Evolutionary conservation across 352 stramenopile genomes (phyloP).

Genomic region (Globisporangium carolinianum): DNA sequence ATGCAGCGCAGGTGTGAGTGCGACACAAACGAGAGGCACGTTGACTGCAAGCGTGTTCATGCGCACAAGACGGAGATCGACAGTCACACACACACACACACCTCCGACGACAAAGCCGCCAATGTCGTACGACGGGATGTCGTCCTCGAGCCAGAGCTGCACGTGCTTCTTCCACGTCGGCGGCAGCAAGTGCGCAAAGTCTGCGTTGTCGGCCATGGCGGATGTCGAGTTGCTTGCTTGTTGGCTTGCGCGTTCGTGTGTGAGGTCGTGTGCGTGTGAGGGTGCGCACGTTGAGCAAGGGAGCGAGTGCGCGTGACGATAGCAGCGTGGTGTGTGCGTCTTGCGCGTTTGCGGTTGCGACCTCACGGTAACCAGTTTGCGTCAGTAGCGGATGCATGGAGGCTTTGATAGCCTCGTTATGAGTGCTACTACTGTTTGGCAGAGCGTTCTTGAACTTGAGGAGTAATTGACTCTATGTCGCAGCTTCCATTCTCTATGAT

Average conservation of each 20-base stretch:
- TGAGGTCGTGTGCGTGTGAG: background rate
- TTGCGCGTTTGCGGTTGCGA: background rate
- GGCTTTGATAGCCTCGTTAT: no score
- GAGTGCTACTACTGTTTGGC: background rate
- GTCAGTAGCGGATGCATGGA: no score
- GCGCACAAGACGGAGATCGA: background rate
- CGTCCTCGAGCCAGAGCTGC: slow-evolving; percentile 93
- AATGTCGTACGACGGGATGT: slow-evolving; percentile 96
- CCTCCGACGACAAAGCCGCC: slow-evolving; percentile 96
- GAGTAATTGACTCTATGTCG: no score
- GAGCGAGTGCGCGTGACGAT: background rate
- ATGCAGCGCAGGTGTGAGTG: slow-evolving; percentile 1
- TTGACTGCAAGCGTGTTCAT: no score
- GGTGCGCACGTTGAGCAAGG: background rate
- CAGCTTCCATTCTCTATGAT: no score
- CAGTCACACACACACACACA: slow-evolving; percentile 7
- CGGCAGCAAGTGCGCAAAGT: slow-evolving; percentile 63
- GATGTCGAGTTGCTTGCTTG: background rate
- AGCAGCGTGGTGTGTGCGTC: background rate
- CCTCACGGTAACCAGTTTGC: no score
- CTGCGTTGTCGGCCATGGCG: slow-evolving; percentile 16
- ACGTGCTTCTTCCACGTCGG: slow-evolving; percentile 84
- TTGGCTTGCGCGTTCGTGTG: background rate
- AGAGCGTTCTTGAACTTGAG: no score
- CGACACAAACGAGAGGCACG: background rate